These are phyloP conservation scores for Scedosporium aurantiacum DNA, from an alignment of 2,329 filamentous ascomycete genomes.

Conservation along the genomic window DNA sequence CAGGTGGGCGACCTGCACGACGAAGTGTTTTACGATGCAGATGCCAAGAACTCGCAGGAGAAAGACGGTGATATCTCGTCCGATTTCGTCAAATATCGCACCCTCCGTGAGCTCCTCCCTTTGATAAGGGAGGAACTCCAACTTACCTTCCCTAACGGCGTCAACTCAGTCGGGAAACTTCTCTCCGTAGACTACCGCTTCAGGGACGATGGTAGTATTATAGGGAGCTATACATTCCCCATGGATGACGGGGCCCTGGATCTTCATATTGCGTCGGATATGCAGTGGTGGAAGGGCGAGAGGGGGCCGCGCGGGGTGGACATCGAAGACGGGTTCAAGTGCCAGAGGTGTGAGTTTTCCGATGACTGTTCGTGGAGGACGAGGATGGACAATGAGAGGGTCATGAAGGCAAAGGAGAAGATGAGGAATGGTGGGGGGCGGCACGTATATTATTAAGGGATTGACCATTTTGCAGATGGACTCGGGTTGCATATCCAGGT, in stretches of 20 bases:
- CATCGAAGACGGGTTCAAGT: conserved; percentile 83
- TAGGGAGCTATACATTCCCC: conserved; percentile 48
- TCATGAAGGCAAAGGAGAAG: conserved; percentile 8
- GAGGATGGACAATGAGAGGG: conserved; percentile 50
- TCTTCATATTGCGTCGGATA: conserved; percentile 54
- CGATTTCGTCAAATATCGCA: conserved; percentile 33
- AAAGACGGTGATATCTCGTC: conserved; percentile 16
- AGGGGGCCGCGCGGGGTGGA: conserved; percentile 62
- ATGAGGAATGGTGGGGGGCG: not conserved
- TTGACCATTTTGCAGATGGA: not conserved
- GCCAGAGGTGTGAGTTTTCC: conserved; percentile 71
- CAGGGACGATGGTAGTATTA: conserved; percentile 38
- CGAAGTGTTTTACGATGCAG: conserved; percentile 45
- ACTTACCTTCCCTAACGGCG: conserved; percentile 41
- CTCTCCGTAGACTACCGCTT: conserved; percentile 44
- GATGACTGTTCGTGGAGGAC: conserved; percentile 69
- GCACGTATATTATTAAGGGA: not conserved
- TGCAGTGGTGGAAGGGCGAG: conserved; percentile 83
- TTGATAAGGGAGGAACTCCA: conserved; percentile 35
- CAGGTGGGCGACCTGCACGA: conserved; percentile 62
- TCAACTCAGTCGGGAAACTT: conserved; percentile 35
- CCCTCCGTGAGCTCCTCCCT: conserved; percentile 33
- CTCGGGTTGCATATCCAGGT: not conserved
- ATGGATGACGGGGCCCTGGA: conserved; percentile 56
- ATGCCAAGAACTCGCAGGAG: conserved; percentile 5